Evolutionary conservation across 2,329 filamentous ascomycete species (phyloP).

Genomic region (Endoconidiophora laricicola): DNA sequence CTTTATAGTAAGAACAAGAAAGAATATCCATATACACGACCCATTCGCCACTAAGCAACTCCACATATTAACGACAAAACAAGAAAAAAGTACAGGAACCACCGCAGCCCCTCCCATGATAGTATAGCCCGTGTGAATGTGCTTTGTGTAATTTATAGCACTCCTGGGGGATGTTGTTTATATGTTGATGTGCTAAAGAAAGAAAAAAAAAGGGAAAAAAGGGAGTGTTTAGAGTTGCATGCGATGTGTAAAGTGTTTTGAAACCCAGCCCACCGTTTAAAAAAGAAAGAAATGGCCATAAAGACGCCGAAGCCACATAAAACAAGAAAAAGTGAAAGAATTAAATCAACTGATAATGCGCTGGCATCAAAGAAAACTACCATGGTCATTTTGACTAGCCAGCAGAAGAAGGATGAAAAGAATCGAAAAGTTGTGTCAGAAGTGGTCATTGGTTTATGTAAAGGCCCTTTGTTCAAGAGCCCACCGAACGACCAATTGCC

Average conservation of each 20-base stretch:
- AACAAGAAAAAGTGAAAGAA: slow-evolving; percentile 3
- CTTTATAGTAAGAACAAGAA: too few relatives aligned
- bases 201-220: too few relatives aligned
- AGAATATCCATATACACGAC: too few relatives aligned
- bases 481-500: too few relatives aligned
- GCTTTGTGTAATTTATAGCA: background rate
- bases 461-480: background rate
- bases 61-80: too few relatives aligned
- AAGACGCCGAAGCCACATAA: slow-evolving; percentile 6
- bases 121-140: background rate
- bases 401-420: slow-evolving; percentile 3
- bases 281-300: slow-evolving; percentile 5
- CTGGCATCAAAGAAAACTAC: background rate
- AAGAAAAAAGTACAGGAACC: slow-evolving; percentile 5
- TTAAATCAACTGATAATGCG: slow-evolving; percentile 4
- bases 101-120: background rate
- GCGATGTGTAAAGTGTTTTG: slow-evolving; percentile 4
- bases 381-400: background rate
- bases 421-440: background rate
- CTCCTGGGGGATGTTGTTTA: background rate
- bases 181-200: background rate
- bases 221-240: background rate
- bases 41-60: too few relatives aligned
- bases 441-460: background rate
- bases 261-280: slow-evolving; percentile 4